These are phyloP conservation scores for Endogone sp. DNA, from an alignment of 192 early-diverging fungal genomes.

Conservation along the genomic window DNA sequence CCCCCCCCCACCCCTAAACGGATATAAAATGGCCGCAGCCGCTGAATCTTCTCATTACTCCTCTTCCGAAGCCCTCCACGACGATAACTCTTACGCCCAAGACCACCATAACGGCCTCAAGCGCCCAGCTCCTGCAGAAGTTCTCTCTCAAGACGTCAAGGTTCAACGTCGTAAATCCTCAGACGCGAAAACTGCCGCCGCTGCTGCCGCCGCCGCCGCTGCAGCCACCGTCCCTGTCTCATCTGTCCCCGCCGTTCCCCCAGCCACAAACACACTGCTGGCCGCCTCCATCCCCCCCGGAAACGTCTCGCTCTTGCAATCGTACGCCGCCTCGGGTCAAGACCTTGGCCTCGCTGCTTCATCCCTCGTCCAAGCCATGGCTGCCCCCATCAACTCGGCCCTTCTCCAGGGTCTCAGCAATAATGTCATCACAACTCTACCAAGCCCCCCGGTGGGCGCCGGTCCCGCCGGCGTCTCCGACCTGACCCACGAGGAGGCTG, in stretches of 20 bases:
- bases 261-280: neutral
- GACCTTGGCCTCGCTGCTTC: constrained; percentile 26
- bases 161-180: neutral
- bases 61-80: neutral
- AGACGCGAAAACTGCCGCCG: neutral
- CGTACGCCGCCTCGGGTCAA: constrained; percentile 27
- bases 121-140: neutral
- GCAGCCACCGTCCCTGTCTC: neutral
- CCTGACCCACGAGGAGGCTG: neutral
- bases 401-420: constrained; percentile 21
- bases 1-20: neutral
- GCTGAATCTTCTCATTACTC: neutral
- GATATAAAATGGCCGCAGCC: neutral
- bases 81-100: neutral
- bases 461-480: neutral
- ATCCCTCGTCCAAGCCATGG: constrained; percentile 31
- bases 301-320: constrained; percentile 9
- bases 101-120: neutral
- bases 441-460: constrained; percentile 10
- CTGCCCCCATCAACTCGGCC: constrained; percentile 24
- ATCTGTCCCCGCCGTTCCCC: neutral
- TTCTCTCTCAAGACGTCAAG: neutral
- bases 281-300: neutral
- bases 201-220: too few relatives aligned
- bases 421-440: constrained; percentile 27